Evolutionary conservation across 371 early-diverging fungal genomes (phyloP), one percentile per base, ranked within the genome.

Genomic region (Saksenaea vasiformis): DNA sequence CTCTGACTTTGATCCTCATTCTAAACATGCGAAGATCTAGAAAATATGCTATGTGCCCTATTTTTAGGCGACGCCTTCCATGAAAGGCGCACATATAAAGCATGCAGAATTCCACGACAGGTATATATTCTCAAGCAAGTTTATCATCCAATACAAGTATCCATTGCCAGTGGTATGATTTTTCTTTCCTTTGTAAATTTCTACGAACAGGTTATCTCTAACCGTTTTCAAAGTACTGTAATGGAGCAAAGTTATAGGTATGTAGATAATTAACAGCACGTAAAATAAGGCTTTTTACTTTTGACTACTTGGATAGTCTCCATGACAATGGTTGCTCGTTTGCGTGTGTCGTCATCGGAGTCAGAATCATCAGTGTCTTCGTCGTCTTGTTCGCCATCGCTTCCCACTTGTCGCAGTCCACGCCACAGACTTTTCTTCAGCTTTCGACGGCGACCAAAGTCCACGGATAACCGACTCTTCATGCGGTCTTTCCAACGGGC

Each of bases 301-400:
- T 70, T 70, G 41, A 70, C 70, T 0, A 63, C 60, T 54, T 70
- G 47, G 31, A 70, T 63, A 22, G 64, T 66, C 31, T 70, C 70
- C 70, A 70, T 70, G 13, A 70, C 61, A 19, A 70, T 43, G 2
- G 64, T 62, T 10, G 63, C 70, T 13, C 66, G 66, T 34, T 66
- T 66, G 47, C 57, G 58, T 19, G 26, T 19, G 8, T 60, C 35
- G 4, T 64, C 39, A 3, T 69, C 58, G 22, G 60, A 56, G 5
- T 58, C 58, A 19, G 51, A 47, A 15, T 63, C 61, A 35, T 39
- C 56, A 0, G 69, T 64, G 1, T 26, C 26, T 17, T 47, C 24
- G 26, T 65, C 65, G 10, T 64, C 51, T 2, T 67, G 53, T 35
- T 61, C 61, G 2, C 64, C 69, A 37, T 69, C 69, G 22, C 69